Evolutionary conservation across 2,329 filamentous ascomycete genomes (phyloP).

Genomic region (Fusarium haematococcum): DNA sequence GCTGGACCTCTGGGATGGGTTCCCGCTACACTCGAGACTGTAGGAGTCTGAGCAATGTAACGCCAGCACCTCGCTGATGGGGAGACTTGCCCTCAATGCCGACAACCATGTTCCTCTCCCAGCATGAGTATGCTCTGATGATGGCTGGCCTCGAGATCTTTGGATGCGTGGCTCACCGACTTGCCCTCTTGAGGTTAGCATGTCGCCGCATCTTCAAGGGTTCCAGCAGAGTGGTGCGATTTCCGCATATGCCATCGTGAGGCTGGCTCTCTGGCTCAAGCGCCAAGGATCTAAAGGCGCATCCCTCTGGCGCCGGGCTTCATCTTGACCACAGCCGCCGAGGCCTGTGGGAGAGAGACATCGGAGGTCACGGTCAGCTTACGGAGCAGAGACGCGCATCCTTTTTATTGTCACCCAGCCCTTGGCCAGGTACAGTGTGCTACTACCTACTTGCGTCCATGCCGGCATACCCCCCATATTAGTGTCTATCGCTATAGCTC

Average conservation of each 20-base stretch:
- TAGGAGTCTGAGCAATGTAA: conserved; percentile 26
- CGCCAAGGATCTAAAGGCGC: conserved; percentile 20
- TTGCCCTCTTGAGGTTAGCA: conserved; percentile 41
- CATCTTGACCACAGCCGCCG: background rate
- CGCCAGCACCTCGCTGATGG: conserved; percentile 20
- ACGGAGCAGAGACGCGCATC: conserved; percentile 1
- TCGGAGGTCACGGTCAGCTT: conserved; percentile 2
- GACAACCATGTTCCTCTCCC: conserved; percentile 17
- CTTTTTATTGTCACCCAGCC: background rate
- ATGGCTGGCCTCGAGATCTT: conserved; percentile 43
- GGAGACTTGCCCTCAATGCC: conserved; percentile 12
- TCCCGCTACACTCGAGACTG: background rate
- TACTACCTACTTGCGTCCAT: background rate
- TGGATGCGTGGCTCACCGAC: conserved; percentile 35
- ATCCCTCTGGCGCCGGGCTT: conserved; percentile 10
- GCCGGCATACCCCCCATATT: conserved; percentile 6
- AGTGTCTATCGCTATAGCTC: conserved; percentile 12
- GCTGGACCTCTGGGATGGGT: background rate
- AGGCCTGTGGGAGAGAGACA: background rate
- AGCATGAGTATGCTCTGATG: conserved; percentile 26
- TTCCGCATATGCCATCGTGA: conserved; percentile 42
- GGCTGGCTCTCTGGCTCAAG: conserved; percentile 31
- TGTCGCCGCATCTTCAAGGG: conserved; percentile 26
- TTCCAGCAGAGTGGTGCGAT: conserved; percentile 39
- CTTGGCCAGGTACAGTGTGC: conserved; percentile 1